Conservation (phyloP, 139 green algal species). For the Chlamydomonas sp. region DNA sequence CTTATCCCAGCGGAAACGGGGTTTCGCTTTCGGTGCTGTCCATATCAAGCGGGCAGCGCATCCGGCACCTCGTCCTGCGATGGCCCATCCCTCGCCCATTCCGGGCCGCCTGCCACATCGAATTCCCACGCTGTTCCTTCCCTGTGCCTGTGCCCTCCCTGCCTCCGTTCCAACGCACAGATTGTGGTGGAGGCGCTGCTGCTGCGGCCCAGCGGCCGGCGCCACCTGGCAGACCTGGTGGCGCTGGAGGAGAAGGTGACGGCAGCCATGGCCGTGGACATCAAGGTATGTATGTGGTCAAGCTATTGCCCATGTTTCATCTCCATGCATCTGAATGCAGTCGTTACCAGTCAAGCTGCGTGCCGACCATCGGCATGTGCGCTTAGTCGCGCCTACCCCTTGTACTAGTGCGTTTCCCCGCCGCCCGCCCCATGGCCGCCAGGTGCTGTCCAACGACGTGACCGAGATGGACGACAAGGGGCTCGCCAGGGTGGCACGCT, state of each 20-base stretch:
- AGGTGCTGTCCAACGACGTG: slow-evolving; percentile 18
- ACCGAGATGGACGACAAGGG: slow-evolving; percentile 25
- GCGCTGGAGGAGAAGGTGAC: background rate
- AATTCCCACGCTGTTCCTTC: background rate
- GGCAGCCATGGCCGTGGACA: slow-evolving; percentile 20
- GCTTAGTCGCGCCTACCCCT: background rate
- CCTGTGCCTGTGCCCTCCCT: background rate
- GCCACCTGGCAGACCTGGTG: slow-evolving; percentile 18
- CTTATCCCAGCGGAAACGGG: too few species aligned
- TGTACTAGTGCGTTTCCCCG: too few species aligned
- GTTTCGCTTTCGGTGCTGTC: too few species aligned
- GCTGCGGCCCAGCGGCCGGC: background rate
- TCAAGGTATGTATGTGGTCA: background rate
- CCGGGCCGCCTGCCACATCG: too few species aligned
- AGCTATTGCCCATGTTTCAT: background rate
- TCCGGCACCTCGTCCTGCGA: too few species aligned
- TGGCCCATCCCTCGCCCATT: too few species aligned
- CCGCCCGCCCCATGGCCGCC: background rate
- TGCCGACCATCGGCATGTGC: background rate
- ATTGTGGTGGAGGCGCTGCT: slow-evolving; percentile 26
- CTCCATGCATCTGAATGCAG: background rate
- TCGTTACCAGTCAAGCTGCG: background rate
- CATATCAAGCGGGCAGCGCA: too few species aligned
- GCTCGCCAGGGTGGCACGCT: background rate
- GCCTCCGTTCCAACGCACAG: background rate